Percentiles rank a stretch among this genome's conserved stretches.
phyloP scores from a whole-genome alignment of 2,329 filamentous ascomycete species.

The Pseudogymnoascus sp. region DNA sequence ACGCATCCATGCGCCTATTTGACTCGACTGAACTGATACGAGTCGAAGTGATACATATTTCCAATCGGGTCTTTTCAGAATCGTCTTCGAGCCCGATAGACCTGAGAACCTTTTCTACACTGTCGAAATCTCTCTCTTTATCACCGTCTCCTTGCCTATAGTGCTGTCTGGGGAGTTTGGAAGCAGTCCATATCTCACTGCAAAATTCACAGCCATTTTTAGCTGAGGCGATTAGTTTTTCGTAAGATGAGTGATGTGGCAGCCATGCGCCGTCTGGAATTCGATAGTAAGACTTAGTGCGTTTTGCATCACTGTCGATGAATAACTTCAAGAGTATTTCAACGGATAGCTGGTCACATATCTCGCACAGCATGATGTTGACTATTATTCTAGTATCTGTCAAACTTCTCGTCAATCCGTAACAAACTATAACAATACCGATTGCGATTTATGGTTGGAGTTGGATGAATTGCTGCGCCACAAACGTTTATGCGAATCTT shows the following conservation, averaged over 20 bases:
- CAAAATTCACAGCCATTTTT: not conserved
- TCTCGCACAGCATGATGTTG: not conserved
- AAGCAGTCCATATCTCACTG: not conserved
- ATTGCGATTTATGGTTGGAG: not conserved
- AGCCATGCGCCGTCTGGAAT: not conserved
- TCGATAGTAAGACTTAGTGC: not conserved
- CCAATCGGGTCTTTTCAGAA: not conserved
- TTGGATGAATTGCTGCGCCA: not conserved
- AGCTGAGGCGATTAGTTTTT: not conserved
- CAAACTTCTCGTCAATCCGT: not conserved
- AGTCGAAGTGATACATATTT: not conserved
- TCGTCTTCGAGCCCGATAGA: not conserved
- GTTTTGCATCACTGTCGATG: not conserved
- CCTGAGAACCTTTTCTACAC: not conserved
- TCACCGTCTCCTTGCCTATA: not conserved
- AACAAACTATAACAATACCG: not conserved
- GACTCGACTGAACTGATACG: not conserved
- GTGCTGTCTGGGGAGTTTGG: not conserved
- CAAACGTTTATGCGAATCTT: not conserved
- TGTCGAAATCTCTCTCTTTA: not conserved
- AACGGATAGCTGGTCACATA: slow-evolving; percentile 2
- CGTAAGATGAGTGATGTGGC: not conserved
- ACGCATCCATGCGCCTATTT: not conserved
- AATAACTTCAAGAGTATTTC: not conserved
- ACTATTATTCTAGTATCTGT: not conserved